Conservation (phyloP, 768 basidiomycete genomes). For the Rhizopogon vesiculosus region DNA sequence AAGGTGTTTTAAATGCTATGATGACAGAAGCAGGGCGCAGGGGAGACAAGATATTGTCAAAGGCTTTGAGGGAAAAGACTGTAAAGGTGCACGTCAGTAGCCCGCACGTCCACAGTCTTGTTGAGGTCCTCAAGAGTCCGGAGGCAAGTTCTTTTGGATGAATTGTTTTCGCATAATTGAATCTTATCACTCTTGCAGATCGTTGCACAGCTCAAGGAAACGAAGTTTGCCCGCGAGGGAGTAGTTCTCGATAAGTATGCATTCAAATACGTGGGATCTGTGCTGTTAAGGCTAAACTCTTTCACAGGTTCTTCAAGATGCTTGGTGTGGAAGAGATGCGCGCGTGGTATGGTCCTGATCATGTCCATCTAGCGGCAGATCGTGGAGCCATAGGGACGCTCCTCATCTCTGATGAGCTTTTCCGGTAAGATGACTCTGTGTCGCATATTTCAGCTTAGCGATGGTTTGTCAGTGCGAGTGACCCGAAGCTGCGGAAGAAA, state of each 20-base stretch:
- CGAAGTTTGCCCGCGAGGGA: slow-evolving; percentile 95
- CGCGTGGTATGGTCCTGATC: slow-evolving; percentile 98
- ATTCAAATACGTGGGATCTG: neutral
- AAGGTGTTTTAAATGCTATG: slow-evolving; percentile 81
- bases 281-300: neutral
- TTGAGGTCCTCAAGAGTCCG: slow-evolving; percentile 91
- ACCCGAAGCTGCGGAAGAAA: slow-evolving; percentile 70
- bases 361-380: slow-evolving; percentile 88
- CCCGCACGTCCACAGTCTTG: slow-evolving; percentile 91
- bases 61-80: slow-evolving; percentile 75
- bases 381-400: slow-evolving; percentile 92
- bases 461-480: slow-evolving; percentile 57
- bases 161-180: neutral
- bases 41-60: slow-evolving; percentile 78
- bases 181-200: slow-evolving; percentile 42
- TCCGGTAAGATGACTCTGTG: slow-evolving; percentile 51
- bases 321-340: slow-evolving; percentile 90
- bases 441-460: neutral
- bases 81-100: slow-evolving; percentile 89
- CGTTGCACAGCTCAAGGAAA: slow-evolving; percentile 76
- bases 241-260: slow-evolving; percentile 81
- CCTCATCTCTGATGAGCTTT: slow-evolving; percentile 92
- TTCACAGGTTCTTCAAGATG: slow-evolving; percentile 92
- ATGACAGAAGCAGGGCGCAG: slow-evolving; percentile 74
- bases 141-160: slow-evolving; percentile 52